Evolutionary conservation across 495 filamentous ascomycete genomes (phyloP).

Genomic region (Penicillium paradoxum): DNA sequence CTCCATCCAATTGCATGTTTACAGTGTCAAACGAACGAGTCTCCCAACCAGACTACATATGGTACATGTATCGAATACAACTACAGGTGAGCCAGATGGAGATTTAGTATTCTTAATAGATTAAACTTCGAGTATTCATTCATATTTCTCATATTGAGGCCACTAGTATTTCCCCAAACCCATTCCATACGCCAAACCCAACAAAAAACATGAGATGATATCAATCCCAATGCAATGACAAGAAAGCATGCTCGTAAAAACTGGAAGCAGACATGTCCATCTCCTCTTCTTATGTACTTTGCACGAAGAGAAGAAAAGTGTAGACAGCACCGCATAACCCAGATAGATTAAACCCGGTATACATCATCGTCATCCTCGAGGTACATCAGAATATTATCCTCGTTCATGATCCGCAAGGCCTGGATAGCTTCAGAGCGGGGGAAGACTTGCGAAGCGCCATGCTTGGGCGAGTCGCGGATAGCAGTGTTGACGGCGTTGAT

Average conservation of each 20-base stretch:
- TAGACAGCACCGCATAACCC: neutral
- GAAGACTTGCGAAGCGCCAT: constrained; percentile 53
- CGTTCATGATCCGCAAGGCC: constrained; percentile 74
- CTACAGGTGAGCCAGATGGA: neutral
- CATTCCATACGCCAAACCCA: constrained; percentile 22
- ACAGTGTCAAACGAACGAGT: no score
- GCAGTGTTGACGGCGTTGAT: constrained; percentile 74
- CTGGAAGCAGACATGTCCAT: neutral
- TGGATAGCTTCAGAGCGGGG: constrained; percentile 64
- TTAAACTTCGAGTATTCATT: constrained; percentile 10
- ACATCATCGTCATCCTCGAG: constrained; percentile 49
- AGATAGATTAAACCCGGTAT: constrained; percentile 40
- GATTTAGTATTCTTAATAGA: neutral
- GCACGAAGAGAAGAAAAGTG: neutral
- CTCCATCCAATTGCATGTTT: neutral
- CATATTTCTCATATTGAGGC: constrained; percentile 17
- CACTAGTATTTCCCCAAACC: constrained; percentile 11
- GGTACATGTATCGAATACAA: neutral
- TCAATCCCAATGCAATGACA: constrained; percentile 26
- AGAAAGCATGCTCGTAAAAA: constrained; percentile 21
- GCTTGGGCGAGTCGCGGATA: constrained; percentile 38
- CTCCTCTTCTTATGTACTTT: neutral
- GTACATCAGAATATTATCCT: constrained; percentile 83
- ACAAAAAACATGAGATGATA: constrained; percentile 23
- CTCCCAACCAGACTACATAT: no score